These are phyloP conservation scores for Trametes polyzona DNA, from an alignment of 1,284 basidiomycete genomes.

Conservation along the genomic window DNA sequence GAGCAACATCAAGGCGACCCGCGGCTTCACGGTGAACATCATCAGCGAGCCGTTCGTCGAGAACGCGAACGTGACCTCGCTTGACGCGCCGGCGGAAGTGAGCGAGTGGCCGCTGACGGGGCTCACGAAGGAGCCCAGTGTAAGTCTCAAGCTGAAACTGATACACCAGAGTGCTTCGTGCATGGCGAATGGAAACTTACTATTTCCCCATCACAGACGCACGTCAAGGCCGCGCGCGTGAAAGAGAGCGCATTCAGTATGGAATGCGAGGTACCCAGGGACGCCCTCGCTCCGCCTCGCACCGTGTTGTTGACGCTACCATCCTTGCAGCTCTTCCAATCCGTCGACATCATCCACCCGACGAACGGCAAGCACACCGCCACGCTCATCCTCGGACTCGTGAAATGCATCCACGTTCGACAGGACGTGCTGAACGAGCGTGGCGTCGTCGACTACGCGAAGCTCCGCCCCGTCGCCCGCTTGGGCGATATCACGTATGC, in stretches of 20 bases:
- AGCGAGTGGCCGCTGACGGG: constrained; percentile 80
- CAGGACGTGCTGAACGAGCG: constrained; percentile 49
- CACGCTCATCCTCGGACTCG: constrained; percentile 66
- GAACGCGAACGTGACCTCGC: constrained; percentile 70
- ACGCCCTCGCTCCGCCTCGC: neutral
- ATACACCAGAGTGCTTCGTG: too few relatives aligned
- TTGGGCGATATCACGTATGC: constrained; percentile 69
- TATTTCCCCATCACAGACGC: constrained; percentile 12
- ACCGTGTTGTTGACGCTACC: constrained; percentile 1
- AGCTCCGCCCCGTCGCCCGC: constrained; percentile 62
- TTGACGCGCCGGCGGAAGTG: constrained; percentile 66
- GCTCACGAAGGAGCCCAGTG: constrained; percentile 63
- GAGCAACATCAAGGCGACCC: constrained; percentile 67
- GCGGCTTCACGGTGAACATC: constrained; percentile 77
- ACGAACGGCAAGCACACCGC: constrained; percentile 47
- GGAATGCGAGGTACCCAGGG: constrained; percentile 65
- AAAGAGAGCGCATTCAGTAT: constrained; percentile 74
- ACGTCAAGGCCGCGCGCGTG: constrained; percentile 68
- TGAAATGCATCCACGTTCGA: constrained; percentile 66
- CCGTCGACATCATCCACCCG: constrained; percentile 55
- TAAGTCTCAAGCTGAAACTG: too few relatives aligned
- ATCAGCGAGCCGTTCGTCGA: constrained; percentile 78
- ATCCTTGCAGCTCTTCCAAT: constrained; percentile 51
- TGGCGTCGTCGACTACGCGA: constrained; percentile 61
- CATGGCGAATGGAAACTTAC: neutral